A percentile compares a stretch with the other conserved stretches of the same genome.
phyloP scores from a whole-genome alignment of 768 basidiomycete genomes.

The Boletales sp. region DNA sequence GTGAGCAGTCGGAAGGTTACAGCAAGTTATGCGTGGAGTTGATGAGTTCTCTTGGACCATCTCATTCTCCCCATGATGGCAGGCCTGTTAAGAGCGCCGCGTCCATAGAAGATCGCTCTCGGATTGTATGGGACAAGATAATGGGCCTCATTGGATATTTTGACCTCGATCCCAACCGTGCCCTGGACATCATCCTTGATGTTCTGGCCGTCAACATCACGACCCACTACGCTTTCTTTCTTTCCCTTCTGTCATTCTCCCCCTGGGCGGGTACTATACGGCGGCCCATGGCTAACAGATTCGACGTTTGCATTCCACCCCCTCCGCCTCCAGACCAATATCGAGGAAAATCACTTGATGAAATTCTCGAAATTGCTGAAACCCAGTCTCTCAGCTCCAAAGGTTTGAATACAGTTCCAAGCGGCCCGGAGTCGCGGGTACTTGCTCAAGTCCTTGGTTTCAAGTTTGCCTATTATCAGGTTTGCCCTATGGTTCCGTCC shows the following conservation, averaged over 20 bases:
- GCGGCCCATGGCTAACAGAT: slow-evolving; percentile 24
- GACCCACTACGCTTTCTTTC: slow-evolving; percentile 85
- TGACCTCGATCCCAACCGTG: slow-evolving; percentile 92
- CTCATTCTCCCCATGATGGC: slow-evolving; percentile 67
- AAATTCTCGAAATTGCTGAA: slow-evolving; percentile 59
- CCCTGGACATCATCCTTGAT: slow-evolving; percentile 91
- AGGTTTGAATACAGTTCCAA: slow-evolving; percentile 10
- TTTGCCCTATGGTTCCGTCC: slow-evolving; percentile 31
- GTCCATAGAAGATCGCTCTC: slow-evolving; percentile 60
- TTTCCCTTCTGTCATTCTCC: slow-evolving; percentile 80
- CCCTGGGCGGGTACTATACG: slow-evolving; percentile 73
- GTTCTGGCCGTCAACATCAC: slow-evolving; percentile 79
- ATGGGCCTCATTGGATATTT: slow-evolving; percentile 93
- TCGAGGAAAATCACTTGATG: slow-evolving; percentile 61
- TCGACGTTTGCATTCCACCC: slow-evolving; percentile 34
- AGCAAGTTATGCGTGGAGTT: slow-evolving; percentile 88
- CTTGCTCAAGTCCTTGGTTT: slow-evolving; percentile 95
- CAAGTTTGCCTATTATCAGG: slow-evolving; percentile 92
- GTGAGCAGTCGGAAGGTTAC: slow-evolving; percentile 97
- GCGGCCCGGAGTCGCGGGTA: slow-evolving; percentile 49
- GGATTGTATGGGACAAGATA: slow-evolving; percentile 76
- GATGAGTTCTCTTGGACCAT: slow-evolving; percentile 67
- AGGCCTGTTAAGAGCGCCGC: slow-evolving; percentile 57
- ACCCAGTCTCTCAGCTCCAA: slow-evolving; percentile 3
- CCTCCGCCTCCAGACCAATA: slow-evolving; percentile 41